phyloP scores from a whole-genome alignment of 2,329 filamentous ascomycete species.

The Ilyonectria destructans region DNA sequence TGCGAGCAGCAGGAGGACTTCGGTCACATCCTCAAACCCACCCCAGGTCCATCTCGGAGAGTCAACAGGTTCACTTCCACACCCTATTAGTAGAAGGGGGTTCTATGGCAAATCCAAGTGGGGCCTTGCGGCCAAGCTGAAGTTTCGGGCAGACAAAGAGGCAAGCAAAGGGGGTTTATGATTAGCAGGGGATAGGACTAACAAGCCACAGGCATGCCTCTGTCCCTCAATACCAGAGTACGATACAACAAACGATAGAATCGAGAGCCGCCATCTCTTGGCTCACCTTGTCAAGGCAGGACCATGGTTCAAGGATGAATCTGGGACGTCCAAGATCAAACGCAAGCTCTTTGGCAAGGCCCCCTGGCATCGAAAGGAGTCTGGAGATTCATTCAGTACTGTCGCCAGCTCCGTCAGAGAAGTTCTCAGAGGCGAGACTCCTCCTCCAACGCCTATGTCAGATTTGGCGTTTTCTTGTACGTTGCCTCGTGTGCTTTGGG shows the following conservation, averaged over 20 bases:
- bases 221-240: conserved; percentile 40
- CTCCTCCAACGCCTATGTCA: conserved; percentile 50
- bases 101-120: conserved; percentile 45
- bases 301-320: conserved; percentile 54
- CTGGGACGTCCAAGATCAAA: conserved; percentile 47
- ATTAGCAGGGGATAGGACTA: not conserved
- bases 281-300: conserved; percentile 43
- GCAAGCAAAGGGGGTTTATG: conserved; percentile 4
- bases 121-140: conserved; percentile 46
- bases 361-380: conserved; percentile 60
- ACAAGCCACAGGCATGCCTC: conserved; percentile 26
- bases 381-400: conserved; percentile 56
- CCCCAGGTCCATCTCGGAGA: not conserved
- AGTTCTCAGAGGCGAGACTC: conserved; percentile 57
- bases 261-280: conserved; percentile 36
- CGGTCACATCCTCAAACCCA: not conserved
- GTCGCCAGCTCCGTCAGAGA: conserved; percentile 61
- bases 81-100: conserved; percentile 11
- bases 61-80: conserved; percentile 8
- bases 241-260: conserved; percentile 29
- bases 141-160: conserved; percentile 33
- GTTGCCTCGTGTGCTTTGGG: not conserved
- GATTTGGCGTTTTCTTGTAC: conserved; percentile 34
- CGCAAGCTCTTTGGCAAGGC: conserved; percentile 60
- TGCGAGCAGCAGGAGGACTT: conserved; percentile 1